Evolutionary conservation across 345 rosid species (phyloP).

Genomic region (Brassica rapa): DNA sequence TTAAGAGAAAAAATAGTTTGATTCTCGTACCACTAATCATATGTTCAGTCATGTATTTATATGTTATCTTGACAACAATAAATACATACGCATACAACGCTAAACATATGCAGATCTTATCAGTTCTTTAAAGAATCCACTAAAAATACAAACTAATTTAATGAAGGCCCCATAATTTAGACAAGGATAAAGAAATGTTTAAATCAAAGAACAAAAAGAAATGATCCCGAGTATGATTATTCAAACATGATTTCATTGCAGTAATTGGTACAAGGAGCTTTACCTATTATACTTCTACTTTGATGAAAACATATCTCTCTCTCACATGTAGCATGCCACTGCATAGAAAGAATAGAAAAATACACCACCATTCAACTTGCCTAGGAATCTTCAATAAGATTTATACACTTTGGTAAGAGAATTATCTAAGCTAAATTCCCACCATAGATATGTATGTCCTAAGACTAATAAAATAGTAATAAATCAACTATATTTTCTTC

Average conservation of each 20-base stretch:
- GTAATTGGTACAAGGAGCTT: conserved; percentile 41
- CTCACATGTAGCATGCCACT: conserved; percentile 40
- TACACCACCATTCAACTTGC: conserved; percentile 45
- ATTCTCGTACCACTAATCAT: conserved; percentile 40
- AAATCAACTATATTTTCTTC: neutral
- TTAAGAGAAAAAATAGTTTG: conserved; percentile 24
- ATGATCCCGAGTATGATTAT: conserved; percentile 31
- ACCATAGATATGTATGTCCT: conserved; percentile 34
- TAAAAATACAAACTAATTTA: neutral
- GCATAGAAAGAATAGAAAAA: conserved; percentile 44
- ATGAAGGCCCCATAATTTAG: conserved; percentile 10
- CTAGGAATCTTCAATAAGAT: conserved; percentile 45
- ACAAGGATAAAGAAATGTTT: conserved; percentile 25
- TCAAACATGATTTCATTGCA: conserved; percentile 39
- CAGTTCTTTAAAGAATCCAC: conserved; percentile 24
- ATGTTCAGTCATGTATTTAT: conserved; percentile 21
- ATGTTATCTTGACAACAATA: conserved; percentile 29
- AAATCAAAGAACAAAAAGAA: conserved; percentile 7
- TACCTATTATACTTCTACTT: conserved; percentile 41
- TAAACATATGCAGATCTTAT: conserved; percentile 26
- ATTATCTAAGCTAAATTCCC: conserved; percentile 39
- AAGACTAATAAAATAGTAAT: conserved; percentile 20
- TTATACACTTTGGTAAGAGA: conserved; percentile 37
- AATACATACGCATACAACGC: conserved; percentile 24
- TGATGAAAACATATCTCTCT: conserved; percentile 36